These are phyloP conservation scores for Clarkia xantiana DNA, from an alignment of 345 rosid species.

Conservation along the genomic window DNA sequence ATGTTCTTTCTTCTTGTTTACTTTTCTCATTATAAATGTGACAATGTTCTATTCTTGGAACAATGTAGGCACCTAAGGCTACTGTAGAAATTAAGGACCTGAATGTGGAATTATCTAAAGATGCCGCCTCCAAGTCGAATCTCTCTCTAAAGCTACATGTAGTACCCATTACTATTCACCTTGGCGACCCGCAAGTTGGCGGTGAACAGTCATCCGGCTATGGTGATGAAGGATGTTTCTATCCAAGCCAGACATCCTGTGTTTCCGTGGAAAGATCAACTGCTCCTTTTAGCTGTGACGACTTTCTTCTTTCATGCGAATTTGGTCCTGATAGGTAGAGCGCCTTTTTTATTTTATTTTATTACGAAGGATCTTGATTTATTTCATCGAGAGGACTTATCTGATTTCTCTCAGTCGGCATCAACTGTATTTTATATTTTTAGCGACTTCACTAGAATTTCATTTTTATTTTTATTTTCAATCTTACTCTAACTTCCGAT, in stretches of 20 bases:
- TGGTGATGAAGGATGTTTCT: slow-evolving; percentile 22
- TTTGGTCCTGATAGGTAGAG: slow-evolving; percentile 78
- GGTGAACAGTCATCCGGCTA: slow-evolving; percentile 41
- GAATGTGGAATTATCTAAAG: slow-evolving; percentile 60
- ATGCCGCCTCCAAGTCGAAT: slow-evolving; percentile 58
- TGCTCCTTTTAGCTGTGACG: slow-evolving; percentile 69
- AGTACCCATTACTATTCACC: slow-evolving; percentile 47
- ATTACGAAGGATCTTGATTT: background rate
- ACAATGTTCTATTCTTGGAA: background rate
- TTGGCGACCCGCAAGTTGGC: slow-evolving; percentile 43
- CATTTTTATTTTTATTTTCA: background rate
- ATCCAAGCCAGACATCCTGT: slow-evolving; percentile 32
- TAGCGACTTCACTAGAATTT: no score
- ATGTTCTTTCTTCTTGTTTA: background rate
- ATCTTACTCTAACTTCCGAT: background rate
- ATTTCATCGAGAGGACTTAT: background rate
- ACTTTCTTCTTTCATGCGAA: slow-evolving; percentile 64
- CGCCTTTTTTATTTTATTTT: slow-evolving; percentile 1
- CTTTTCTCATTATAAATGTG: background rate
- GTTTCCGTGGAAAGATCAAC: slow-evolving; percentile 39
- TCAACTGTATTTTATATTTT: no score
- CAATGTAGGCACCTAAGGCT: slow-evolving; percentile 57
- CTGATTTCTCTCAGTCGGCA: no score
- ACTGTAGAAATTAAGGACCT: slow-evolving; percentile 61
- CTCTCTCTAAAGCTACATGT: slow-evolving; percentile 55